These are phyloP conservation scores for Tripidium arundinaceum DNA, from an alignment of 202 grass and related monocot species.

Conservation along the genomic window DNA sequence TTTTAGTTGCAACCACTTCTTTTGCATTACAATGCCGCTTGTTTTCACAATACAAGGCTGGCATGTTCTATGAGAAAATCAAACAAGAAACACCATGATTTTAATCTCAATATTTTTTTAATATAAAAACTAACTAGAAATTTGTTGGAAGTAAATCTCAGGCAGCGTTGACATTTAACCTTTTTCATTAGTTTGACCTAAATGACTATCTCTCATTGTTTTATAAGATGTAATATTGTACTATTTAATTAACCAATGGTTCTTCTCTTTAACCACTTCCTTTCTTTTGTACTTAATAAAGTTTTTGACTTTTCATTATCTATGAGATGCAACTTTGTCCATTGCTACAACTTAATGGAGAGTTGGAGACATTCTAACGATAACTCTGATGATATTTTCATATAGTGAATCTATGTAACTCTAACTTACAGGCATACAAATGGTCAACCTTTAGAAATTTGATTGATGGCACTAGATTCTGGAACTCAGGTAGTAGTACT, in stretches of 20 bases:
- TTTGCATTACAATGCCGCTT: too few species aligned
- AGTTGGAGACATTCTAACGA: neutral
- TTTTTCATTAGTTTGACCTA: conserved; percentile 1
- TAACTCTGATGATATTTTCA: neutral
- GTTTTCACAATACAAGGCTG: neutral
- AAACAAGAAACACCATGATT: too few species aligned
- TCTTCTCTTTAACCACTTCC: neutral
- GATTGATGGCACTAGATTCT: neutral
- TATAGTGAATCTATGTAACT: neutral
- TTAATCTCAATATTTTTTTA: too few species aligned
- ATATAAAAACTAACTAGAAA: neutral
- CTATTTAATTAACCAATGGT: neutral
- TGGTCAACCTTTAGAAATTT: neutral
- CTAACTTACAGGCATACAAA: neutral
- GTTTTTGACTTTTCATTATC: neutral
- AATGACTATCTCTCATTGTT: neutral
- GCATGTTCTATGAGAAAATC: conserved; percentile 2
- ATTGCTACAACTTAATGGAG: neutral
- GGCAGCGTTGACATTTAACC: neutral
- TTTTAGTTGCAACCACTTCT: neutral
- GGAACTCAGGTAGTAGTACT: neutral
- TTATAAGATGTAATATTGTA: too few species aligned
- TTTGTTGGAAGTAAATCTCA: neutral
- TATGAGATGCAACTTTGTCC: neutral
- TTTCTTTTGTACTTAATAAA: neutral